Percentiles rank a stretch among this genome's conserved stretches.
phyloP scores from a whole-genome alignment of 1,284 basidiomycete species.

The Moesziomyces globuligerus region DNA sequence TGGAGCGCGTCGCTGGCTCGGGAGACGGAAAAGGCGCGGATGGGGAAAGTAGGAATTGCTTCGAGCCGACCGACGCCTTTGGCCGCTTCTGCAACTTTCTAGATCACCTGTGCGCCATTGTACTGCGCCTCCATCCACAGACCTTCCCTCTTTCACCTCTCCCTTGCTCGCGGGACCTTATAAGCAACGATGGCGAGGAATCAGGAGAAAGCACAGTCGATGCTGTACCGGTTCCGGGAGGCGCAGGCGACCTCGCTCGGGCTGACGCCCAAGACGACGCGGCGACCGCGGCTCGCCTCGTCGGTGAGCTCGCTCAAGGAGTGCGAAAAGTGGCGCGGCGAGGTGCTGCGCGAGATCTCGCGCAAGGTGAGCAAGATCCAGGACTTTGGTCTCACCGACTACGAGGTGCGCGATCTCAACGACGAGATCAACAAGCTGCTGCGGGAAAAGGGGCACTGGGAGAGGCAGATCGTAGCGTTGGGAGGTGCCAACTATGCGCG shows the following conservation, averaged over 20 bases:
- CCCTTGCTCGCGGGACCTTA: too few species aligned
- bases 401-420: slow-evolving; percentile 94
- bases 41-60: too few species aligned
- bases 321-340: slow-evolving; percentile 94
- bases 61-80: too few species aligned
- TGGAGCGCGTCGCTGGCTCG: too few species aligned
- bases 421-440: slow-evolving; percentile 97
- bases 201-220: slow-evolving; percentile 73
- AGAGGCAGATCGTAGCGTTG: slow-evolving; percentile 92
- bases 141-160: too few species aligned
- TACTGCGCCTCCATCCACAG: too few species aligned
- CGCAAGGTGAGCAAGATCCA: slow-evolving; percentile 98
- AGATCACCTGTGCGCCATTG: too few species aligned
- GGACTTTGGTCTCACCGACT: slow-evolving; percentile 90
- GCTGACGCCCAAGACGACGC: slow-evolving; percentile 77
- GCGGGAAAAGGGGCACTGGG: slow-evolving; percentile 96
- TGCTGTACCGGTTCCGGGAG: slow-evolving; percentile 98
- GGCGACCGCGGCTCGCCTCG: slow-evolving; percentile 87
- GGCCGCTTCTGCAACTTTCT: too few species aligned
- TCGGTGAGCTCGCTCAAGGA: slow-evolving; percentile 89
- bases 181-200: slow-evolving; percentile 63
- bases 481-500: slow-evolving; percentile 96
- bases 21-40: too few species aligned
- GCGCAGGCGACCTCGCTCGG: slow-evolving; percentile 95
- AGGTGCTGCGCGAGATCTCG: slow-evolving; percentile 92